Evolutionary conservation across 768 basidiomycete species (phyloP), one percentile per base, ranked within the genome.

Genomic region (Tricholoma sp.): DNA sequence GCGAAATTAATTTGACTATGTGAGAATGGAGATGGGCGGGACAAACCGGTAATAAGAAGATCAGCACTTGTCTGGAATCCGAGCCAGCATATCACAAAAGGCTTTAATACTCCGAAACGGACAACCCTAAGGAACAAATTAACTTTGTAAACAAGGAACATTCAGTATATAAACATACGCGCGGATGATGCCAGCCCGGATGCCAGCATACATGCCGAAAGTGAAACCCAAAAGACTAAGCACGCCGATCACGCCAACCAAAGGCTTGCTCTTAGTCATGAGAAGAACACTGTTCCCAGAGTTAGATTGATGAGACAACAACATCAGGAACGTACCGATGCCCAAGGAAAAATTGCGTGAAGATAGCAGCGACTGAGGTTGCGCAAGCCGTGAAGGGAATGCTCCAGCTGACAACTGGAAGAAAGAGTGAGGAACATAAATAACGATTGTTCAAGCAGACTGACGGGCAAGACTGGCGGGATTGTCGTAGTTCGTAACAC

Each of bases 321-420:
- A 12, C 50, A 7, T 19, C 54, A 47, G 56, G 18, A n/a, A 57
- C 73, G 22, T 52, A 75, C 79, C 80, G 76, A 60, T 76, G 70
- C 1, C 70, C 75, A 24, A 82, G 69, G 67, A 79, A 82, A 34
- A 68, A 54, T 59, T 83, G 82, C 0, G 81, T 80, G n/a, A 80
- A 69, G 31, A 82, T 63, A 0, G 80, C 81, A 16, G 78, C 74
- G 5, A 79, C 63, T 1, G 78, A 68, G 5, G 75, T 80, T 5
- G 74, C 77, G 19, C 75, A 66, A 4, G 81, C 77, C 0, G 80
- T 82, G 55, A 82, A 79, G 2, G 77, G 75, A 46, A 80, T 77
- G 3, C 76, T 76, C 80, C 81, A 83, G n/a, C 66, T 66, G 50
- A 74, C 72, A 39, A 64, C 78, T 79, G 61, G 2, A 50, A 58